These are phyloP conservation scores for Kentomonas sorsogonicus DNA, from an alignment of 208 protist species.

Conservation along the genomic window DNA sequence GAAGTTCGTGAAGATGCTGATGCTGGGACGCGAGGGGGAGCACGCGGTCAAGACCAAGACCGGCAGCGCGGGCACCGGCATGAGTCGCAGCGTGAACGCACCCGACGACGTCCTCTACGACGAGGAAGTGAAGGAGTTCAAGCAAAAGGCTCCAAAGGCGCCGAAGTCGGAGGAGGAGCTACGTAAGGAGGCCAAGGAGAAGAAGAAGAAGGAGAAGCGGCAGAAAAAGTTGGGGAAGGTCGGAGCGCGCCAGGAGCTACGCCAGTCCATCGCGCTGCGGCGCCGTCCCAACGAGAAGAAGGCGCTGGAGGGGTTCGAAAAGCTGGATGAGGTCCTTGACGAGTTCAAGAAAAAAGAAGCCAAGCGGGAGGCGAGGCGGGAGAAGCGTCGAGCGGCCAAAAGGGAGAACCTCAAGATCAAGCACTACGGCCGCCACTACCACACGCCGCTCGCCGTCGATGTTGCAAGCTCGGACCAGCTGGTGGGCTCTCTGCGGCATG, in stretches of 20 bases:
- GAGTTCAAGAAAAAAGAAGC: constrained; percentile 26
- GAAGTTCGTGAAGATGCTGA: constrained; percentile 72
- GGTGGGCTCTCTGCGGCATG: constrained; percentile 74
- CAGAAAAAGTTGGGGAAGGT: constrained; percentile 46
- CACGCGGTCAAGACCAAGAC: too few species aligned
- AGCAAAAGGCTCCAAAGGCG: constrained; percentile 27
- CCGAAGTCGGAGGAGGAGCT: constrained; percentile 11
- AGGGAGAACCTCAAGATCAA: constrained; percentile 62
- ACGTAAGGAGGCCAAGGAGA: constrained; percentile 25
- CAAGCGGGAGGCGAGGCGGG: constrained; percentile 29
- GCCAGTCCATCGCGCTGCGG: constrained; percentile 47
- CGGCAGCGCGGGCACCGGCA: constrained; percentile 55
- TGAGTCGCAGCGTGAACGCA: too few species aligned
- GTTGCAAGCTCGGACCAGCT: constrained; percentile 66
- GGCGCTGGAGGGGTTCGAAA: constrained; percentile 36
- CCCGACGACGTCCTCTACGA: constrained; percentile 80
- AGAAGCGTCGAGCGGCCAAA: constrained; percentile 45
- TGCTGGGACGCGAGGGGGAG: constrained; percentile 35
- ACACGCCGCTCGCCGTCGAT: constrained; percentile 69
- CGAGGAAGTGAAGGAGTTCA: constrained; percentile 58
- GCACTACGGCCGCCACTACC: constrained; percentile 81
- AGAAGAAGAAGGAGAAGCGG: constrained; percentile 41
- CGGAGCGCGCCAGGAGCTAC: constrained; percentile 29
- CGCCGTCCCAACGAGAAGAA: constrained; percentile 67
- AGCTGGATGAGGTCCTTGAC: constrained; percentile 47